Evolutionary conservation across 2,329 filamentous ascomycete species (phyloP).

Genomic region (Epichloe aotearoae): DNA sequence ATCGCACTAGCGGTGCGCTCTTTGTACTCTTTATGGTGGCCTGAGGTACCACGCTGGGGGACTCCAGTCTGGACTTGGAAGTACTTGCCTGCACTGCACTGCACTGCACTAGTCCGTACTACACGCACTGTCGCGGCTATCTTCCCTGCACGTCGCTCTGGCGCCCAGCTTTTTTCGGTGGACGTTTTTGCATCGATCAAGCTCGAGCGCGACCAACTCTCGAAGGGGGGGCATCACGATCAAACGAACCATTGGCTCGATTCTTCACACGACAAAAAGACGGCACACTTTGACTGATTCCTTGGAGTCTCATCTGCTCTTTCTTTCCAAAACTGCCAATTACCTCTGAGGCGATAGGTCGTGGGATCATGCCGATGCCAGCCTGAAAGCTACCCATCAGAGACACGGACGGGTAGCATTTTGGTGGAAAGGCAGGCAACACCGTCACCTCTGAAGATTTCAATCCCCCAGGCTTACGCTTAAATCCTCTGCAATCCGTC

Average conservation of each 20-base stretch:
- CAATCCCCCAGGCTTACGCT: neutral
- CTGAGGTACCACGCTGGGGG: neutral
- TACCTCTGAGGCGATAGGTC: neutral
- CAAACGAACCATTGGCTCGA: neutral
- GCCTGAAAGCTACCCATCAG: constrained; percentile 3
- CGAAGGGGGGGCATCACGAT: neutral
- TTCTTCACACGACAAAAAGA: neutral
- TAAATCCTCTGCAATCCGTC: neutral
- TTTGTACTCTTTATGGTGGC: neutral
- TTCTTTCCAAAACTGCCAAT: neutral
- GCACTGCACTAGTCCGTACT: neutral
- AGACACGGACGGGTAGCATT: neutral
- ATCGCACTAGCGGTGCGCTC: constrained; percentile 9
- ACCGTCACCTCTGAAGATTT: neutral
- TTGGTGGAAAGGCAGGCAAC: neutral
- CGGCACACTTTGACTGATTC: neutral
- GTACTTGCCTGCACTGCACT: neutral
- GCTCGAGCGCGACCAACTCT: neutral
- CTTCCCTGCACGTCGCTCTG: neutral
- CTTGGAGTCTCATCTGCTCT: neutral
- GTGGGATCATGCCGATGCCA: constrained; percentile 4
- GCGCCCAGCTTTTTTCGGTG: neutral
- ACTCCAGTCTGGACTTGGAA: neutral
- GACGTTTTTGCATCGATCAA: neutral
- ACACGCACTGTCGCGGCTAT: neutral